A percentile compares a stretch with the other conserved stretches of the same genome.
These are phyloP conservation scores for Neophaeococcomyces aloes DNA, from an alignment of 2,329 filamentous ascomycete genomes.

Conservation along the genomic window DNA sequence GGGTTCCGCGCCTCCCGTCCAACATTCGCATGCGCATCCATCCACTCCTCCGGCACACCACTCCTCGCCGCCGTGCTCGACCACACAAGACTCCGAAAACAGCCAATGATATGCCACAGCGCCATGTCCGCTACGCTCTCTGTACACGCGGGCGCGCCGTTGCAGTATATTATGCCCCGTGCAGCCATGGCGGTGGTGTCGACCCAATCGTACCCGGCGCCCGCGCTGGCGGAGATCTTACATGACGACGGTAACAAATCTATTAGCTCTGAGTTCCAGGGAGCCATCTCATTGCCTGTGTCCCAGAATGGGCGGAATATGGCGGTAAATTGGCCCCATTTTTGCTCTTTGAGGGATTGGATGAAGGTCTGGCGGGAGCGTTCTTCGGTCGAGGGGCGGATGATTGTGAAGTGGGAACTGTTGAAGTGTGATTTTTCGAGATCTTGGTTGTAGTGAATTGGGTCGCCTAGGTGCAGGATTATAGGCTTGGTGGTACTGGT, in stretches of 20 bases:
- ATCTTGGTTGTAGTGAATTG: conserved; percentile 39
- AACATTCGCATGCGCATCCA: conserved; percentile 38
- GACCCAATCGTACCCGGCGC: conserved; percentile 55
- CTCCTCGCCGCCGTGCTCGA: conserved; percentile 47
- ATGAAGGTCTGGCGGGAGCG: conserved; percentile 29
- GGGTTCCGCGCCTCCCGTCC: conserved; percentile 55
- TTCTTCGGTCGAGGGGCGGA: conserved; percentile 30
- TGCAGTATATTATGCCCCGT: conserved; percentile 48
- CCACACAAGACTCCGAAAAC: conserved; percentile 59
- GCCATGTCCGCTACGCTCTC: conserved; percentile 65
- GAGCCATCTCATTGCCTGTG: conserved; percentile 55
- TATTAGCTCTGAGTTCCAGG: conserved; percentile 51
- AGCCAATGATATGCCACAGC: conserved; percentile 56
- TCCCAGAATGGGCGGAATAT: conserved; percentile 54
- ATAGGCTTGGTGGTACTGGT: too few species aligned
- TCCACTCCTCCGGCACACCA: conserved; percentile 38
- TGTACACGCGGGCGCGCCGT: conserved; percentile 57
- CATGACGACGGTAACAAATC: conserved; percentile 43
- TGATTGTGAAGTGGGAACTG: conserved; percentile 33
- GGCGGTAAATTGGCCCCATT: conserved; percentile 34
- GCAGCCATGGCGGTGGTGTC: conserved; percentile 33
- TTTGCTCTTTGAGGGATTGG: conserved; percentile 31
- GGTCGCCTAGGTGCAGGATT: conserved; percentile 37
- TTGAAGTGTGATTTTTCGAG: conserved; percentile 32
- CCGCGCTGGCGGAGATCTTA: conserved; percentile 49